Percentiles rank a stretch among this genome's conserved stretches.
These are phyloP conservation scores for Tricholoma matsutake DNA, from an alignment of 768 basidiomycete species.

Conservation along the genomic window DNA sequence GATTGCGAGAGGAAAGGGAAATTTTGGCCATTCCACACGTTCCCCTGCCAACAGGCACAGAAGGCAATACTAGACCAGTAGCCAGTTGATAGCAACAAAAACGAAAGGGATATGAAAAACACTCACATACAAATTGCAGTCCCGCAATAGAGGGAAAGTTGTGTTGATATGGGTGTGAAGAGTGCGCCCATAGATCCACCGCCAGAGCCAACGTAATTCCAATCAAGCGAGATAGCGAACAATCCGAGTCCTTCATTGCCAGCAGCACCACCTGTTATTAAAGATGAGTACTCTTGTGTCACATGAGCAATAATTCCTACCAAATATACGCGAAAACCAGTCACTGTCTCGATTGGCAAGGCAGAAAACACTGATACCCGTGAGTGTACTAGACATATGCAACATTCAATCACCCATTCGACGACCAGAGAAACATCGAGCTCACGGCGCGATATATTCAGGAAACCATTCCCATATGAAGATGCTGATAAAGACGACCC, in stretches of 20 bases:
- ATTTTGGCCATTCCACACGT: constrained; percentile 7
- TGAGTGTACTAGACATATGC: constrained; percentile 37
- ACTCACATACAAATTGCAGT: constrained; percentile 50
- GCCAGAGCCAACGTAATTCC: constrained; percentile 53
- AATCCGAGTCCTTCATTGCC: constrained; percentile 63
- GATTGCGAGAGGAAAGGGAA: constrained; percentile 25
- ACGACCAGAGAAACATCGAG: constrained; percentile 11
- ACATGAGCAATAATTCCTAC: constrained; percentile 17
- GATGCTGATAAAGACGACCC: constrained; percentile 48
- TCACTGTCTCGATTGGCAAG: constrained; percentile 37
- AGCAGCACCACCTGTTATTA: constrained; percentile 42
- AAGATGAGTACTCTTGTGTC: neutral
- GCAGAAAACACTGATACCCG: constrained; percentile 61
- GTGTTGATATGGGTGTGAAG: constrained; percentile 53
- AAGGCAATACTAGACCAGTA: constrained; percentile 2
- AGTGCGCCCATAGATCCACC: constrained; percentile 43
- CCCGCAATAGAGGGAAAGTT: constrained; percentile 48
- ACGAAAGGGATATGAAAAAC: neutral
- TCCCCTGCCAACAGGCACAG: neutral
- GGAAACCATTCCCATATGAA: constrained; percentile 59
- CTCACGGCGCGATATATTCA: constrained; percentile 42
- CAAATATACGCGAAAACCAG: constrained; percentile 52
- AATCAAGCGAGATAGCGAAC: constrained; percentile 58
- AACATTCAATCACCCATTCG: neutral
- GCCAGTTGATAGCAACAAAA: too few species aligned